Evolutionary conservation across 2,329 filamentous ascomycete genomes (phyloP).

Genomic region (Diaporthe citrichinensis): DNA sequence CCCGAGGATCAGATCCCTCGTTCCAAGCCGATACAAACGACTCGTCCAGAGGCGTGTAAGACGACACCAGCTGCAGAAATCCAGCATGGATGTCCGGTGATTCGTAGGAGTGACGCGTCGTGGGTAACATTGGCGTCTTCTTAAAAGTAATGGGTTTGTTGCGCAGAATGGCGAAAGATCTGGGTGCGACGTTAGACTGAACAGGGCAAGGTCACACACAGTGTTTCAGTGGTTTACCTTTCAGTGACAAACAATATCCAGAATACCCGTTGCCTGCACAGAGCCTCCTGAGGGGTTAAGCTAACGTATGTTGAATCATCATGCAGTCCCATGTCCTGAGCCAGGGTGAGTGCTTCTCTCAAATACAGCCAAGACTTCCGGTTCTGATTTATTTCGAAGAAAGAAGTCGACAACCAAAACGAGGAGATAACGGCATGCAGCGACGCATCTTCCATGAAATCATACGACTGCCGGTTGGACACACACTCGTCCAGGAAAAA

Average conservation of each 20-base stretch:
- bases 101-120: constrained; percentile 66
- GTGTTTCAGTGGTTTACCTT: constrained; percentile 55
- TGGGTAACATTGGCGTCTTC: constrained; percentile 69
- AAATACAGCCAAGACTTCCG: constrained; percentile 75
- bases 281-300: constrained; percentile 63
- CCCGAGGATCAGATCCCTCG: constrained; percentile 60
- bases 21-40: constrained; percentile 76
- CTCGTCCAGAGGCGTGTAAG: constrained; percentile 75
- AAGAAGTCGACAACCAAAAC: constrained; percentile 72
- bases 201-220: constrained; percentile 47
- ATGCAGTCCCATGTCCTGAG: constrained; percentile 70
- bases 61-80: constrained; percentile 71
- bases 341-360: constrained; percentile 72
- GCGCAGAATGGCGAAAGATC: constrained; percentile 72
- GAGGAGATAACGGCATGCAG: constrained; percentile 72
- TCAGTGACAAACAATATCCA: constrained; percentile 76
- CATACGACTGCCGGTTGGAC: constrained; percentile 67
- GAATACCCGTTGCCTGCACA: constrained; percentile 69
- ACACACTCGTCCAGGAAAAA: constrained; percentile 72
- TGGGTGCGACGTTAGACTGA: constrained; percentile 10
- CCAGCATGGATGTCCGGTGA: constrained; percentile 67
- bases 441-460: constrained; percentile 70
- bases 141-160: constrained; percentile 74
- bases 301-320: constrained; percentile 69
- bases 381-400: constrained; percentile 73